Evolutionary conservation across 345 rosid species (phyloP), one percentile per base, ranked within the genome.

Genomic region (Ceriops tagal): DNA sequence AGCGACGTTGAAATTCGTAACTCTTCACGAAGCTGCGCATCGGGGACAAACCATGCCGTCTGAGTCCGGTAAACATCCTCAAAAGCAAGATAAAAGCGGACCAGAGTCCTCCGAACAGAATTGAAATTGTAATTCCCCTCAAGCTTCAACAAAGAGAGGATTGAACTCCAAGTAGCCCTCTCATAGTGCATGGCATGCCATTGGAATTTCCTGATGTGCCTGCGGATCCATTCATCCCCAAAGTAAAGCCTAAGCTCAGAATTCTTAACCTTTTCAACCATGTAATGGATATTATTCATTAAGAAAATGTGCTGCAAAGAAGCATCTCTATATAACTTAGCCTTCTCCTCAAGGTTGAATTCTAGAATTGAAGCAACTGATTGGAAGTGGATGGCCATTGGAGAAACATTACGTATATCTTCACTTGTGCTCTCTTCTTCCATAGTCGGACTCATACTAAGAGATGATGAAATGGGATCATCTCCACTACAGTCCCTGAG

Each of bases 221-320:
- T 91, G 37, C 91, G 75, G 59, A 81, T 87, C 98, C 98, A 93
- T 27, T 84, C 86, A 64, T 87, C 93, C 30, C 89, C 93, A 1
- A 91, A 88, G 52, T 87, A 73, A 39, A 62, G 79, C 66, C 84
- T 71, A 51, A 93, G 90, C 67, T 89, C 92, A 0, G 96, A 88
- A 53, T 81, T 81, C 71, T 81, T 79, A 53, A 88, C 92, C 76
- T 93, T 93, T 62, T 90, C 82, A 13, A 92, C 85, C 89, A 93
- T 91, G 90, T 91, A 93, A 71, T 93, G 85, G 30, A 93, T 72
- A 62, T 93, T 93, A 89, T 93, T 93, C 86, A 89, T 85, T 74
- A 93, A 74, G 78, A 93, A 93, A 49, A 91, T 73, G 72, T 91
- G 96, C 63, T 81, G 91, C 80, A 93, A 69, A 15, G 97, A 83